Conservation (phyloP, 495 filamentous ascomycete species). For the Neurospora sp. region DNA sequence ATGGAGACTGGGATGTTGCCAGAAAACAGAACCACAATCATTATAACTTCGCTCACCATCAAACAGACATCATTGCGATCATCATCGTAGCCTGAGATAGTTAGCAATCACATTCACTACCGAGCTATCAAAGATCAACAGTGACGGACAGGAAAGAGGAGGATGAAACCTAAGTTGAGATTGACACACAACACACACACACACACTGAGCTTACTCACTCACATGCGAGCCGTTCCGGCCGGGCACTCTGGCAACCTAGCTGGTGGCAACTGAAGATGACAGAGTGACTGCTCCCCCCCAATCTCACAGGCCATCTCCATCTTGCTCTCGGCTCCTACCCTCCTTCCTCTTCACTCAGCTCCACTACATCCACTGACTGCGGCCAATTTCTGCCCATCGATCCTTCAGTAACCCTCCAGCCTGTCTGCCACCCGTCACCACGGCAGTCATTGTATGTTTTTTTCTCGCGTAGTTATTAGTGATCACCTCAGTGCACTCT, state of each 20-base stretch:
- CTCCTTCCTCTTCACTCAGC: too few species aligned
- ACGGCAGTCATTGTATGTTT: too few species aligned
- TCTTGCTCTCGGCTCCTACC: background rate
- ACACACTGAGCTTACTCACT: background rate
- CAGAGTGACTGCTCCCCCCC: background rate
- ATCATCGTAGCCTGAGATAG: too few species aligned
- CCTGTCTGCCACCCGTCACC: too few species aligned
- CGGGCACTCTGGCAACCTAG: background rate
- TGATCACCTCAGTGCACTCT: too few species aligned
- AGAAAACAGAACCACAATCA: too few species aligned
- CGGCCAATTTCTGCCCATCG: too few species aligned
- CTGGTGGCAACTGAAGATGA: background rate
- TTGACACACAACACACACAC: background rate
- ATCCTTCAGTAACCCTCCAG: too few species aligned
- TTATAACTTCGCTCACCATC: background rate
- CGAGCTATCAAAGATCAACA: background rate
- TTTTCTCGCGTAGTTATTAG: too few species aligned
- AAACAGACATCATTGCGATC: background rate
- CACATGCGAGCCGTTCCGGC: background rate
- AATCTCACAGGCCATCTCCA: background rate
- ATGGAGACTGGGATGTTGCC: too few species aligned
- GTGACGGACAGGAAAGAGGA: background rate
- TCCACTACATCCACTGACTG: too few species aligned
- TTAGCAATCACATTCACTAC: background rate
- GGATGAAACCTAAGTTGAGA: background rate